phyloP scores from a whole-genome alignment of 805 yeast species.

The Candida multigemmis region DNA sequence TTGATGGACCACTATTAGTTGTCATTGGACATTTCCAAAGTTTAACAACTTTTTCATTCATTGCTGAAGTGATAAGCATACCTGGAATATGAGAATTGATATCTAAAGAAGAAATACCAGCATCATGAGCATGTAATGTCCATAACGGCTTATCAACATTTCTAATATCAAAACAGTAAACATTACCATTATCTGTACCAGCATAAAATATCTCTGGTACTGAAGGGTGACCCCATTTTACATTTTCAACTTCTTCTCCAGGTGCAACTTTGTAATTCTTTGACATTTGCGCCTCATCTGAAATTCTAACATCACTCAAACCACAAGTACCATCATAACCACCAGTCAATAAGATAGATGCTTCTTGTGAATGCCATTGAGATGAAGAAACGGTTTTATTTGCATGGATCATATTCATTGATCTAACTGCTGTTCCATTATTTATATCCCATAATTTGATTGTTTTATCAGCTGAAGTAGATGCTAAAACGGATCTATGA shows the following conservation, averaged over 20 bases:
- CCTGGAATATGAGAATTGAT: constrained; percentile 62
- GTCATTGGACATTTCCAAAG: constrained; percentile 69
- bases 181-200: constrained; percentile 86
- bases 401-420: constrained; percentile 62
- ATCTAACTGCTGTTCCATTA: constrained; percentile 66
- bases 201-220: constrained; percentile 53
- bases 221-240: constrained; percentile 56
- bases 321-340: constrained; percentile 86
- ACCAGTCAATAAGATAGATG: constrained; percentile 72
- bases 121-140: constrained; percentile 96
- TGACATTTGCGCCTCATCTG: constrained; percentile 49
- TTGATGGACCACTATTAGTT: constrained; percentile 49
- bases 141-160: constrained; percentile 64
- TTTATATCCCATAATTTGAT: constrained; percentile 92
- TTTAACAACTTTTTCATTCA: constrained; percentile 81
- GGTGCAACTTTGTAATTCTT: constrained; percentile 53
- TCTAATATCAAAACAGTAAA: constrained; percentile 84
- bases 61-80: constrained; percentile 76
- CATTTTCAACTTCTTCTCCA: constrained; percentile 80
- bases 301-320: constrained; percentile 76
- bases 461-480: constrained; percentile 92
- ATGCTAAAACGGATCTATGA: constrained; percentile 80
- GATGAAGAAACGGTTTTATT: constrained; percentile 77
- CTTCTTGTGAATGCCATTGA: constrained; percentile 71
- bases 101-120: constrained; percentile 80